These are phyloP conservation scores for Lodderomyces metapsilosis DNA, from an alignment of 1,139 yeast species.

Conservation along the genomic window DNA sequence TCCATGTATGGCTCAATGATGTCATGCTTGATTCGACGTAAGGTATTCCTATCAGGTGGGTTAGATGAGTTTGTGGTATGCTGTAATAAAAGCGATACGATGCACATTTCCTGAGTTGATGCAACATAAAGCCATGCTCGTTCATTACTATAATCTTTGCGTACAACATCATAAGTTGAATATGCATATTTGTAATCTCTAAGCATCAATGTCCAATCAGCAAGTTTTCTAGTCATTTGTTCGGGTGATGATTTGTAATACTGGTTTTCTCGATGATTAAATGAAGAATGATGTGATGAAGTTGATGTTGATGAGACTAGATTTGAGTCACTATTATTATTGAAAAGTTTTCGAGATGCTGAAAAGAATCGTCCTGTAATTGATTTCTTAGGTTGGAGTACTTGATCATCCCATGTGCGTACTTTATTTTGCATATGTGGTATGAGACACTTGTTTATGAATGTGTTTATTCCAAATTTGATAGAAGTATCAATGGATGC, in stretches of 20 bases:
- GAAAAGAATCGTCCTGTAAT: constrained; percentile 73
- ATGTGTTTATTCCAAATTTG: constrained; percentile 47
- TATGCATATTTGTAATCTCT: constrained; percentile 87
- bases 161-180: constrained; percentile 76
- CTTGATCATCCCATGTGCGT: constrained; percentile 74
- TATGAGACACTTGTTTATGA: constrained; percentile 55
- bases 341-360: constrained; percentile 60
- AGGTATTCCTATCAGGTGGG: constrained; percentile 44
- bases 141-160: constrained; percentile 74
- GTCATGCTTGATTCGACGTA: constrained; percentile 60
- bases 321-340: constrained; percentile 18
- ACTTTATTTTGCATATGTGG: constrained; percentile 81
- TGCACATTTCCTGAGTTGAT: constrained; percentile 84
- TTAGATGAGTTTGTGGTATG: constrained; percentile 40
- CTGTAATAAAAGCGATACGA: constrained; percentile 69
- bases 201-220: constrained; percentile 89
- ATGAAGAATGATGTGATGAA: constrained; percentile 15
- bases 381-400: constrained; percentile 66
- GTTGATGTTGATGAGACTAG: constrained; percentile 10
- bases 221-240: constrained; percentile 74
- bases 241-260: constrained; percentile 68
- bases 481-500: constrained; percentile 39
- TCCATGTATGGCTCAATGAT: constrained; percentile 67
- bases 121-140: constrained; percentile 86
- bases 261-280: constrained; percentile 47